A percentile compares a stretch with the other conserved stretches of the same genome.
Conservation (phyloP, 805 yeast species). For the Candida dendrica region DNA sequence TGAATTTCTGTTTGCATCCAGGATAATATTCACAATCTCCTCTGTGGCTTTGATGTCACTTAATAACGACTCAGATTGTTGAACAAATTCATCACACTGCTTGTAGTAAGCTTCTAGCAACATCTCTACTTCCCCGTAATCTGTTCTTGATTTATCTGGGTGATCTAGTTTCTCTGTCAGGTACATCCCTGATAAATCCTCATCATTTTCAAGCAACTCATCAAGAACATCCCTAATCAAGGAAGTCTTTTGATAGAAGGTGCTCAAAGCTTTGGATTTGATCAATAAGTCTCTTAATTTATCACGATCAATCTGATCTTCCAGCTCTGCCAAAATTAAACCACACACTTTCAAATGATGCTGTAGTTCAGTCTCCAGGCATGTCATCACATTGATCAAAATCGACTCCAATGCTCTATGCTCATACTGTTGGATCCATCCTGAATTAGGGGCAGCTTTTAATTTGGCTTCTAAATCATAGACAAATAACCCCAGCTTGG, state of each 20-base stretch:
- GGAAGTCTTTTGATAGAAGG: conserved; percentile 67
- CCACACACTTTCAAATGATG: conserved; percentile 54
- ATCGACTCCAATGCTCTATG: conserved; percentile 80
- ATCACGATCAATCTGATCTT: conserved; percentile 72
- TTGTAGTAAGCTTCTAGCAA: conserved; percentile 81
- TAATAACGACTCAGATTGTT: conserved; percentile 76
- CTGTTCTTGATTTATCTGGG: conserved; percentile 14
- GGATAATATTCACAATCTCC: conserved; percentile 83
- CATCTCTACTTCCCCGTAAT: conserved; percentile 77
- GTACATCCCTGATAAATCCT: conserved; percentile 76
- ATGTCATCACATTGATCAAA: conserved; percentile 71
- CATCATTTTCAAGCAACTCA: conserved; percentile 80
- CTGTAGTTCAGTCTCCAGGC: conserved; percentile 68
- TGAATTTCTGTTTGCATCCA: conserved; percentile 87
- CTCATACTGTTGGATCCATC: conserved; percentile 54
- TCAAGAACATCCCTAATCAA: conserved; percentile 78
- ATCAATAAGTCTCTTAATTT: conserved; percentile 66
- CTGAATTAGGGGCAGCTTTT: conserved; percentile 27
- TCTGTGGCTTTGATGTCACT: conserved; percentile 86
- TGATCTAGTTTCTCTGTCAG: conserved; percentile 38
- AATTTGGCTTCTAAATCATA: conserved; percentile 78
- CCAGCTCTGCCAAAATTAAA: conserved; percentile 58
- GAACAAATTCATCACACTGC: conserved; percentile 90
- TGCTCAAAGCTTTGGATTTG: conserved; percentile 61
- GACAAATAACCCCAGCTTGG: conserved; percentile 67